Percentiles rank a stretch among this genome's conserved stretches.
phyloP scores from a whole-genome alignment of 495 filamentous ascomycete species.

The Neurospora sp. region DNA sequence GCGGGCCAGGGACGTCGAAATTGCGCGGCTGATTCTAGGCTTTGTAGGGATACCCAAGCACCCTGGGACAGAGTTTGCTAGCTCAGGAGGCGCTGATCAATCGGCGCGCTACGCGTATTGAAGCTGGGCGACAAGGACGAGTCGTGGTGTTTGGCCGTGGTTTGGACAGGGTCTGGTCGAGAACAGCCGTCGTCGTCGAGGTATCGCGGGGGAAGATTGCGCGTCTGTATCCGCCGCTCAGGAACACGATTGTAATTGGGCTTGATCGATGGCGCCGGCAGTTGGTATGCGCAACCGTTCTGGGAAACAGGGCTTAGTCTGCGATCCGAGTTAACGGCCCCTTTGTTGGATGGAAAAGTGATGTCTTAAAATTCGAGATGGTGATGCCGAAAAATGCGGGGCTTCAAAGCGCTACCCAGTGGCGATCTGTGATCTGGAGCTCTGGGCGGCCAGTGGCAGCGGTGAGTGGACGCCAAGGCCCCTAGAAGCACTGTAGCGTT shows the following conservation, averaged over 20 bases:
- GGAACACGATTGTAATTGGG: background rate
- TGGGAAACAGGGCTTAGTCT: background rate
- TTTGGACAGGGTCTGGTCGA: background rate
- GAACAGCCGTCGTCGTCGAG: background rate
- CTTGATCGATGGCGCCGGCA: background rate
- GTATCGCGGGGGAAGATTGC: background rate
- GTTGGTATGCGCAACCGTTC: background rate
- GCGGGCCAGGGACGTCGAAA: background rate
- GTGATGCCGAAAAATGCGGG: no score
- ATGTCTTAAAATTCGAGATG: background rate
- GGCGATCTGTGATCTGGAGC: background rate
- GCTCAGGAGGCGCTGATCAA: background rate
- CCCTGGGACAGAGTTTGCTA: background rate
- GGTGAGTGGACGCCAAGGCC: background rate
- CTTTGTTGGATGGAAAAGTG: background rate
- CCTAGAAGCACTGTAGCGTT: background rate
- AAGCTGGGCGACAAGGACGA: background rate
- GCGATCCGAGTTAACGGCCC: no score
- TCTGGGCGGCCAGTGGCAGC: background rate
- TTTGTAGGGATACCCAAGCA: background rate
- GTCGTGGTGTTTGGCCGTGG: background rate
- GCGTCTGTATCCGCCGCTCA: background rate
- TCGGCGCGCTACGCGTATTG: background rate
- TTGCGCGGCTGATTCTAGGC: background rate
- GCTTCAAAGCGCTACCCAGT: background rate